phyloP scores from a whole-genome alignment of 1,284 basidiomycete species.

The Kalmanozyma brasiliensis region DNA sequence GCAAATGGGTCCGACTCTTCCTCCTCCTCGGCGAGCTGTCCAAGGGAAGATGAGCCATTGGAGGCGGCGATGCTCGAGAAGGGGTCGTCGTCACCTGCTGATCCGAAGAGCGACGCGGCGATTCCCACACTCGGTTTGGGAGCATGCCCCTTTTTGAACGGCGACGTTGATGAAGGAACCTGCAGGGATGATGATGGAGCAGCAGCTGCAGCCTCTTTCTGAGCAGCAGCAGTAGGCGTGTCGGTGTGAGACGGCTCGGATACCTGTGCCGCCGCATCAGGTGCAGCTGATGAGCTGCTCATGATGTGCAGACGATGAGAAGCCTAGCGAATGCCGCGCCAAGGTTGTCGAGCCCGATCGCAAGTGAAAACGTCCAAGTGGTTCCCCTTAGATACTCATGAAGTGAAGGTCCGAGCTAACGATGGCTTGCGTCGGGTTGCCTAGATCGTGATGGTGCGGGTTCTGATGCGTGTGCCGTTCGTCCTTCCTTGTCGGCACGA shows the following conservation, averaged over 20 bases:
- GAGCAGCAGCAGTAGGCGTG: slow-evolving; percentile 4
- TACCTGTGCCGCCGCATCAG: slow-evolving; percentile 7
- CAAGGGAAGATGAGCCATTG: slow-evolving; percentile 18
- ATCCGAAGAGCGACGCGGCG: slow-evolving; percentile 58
- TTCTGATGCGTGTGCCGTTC: too few relatives aligned
- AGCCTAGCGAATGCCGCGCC: neutral
- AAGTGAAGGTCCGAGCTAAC: too few relatives aligned
- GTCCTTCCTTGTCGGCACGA: neutral
- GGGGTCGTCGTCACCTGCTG: slow-evolving; percentile 53
- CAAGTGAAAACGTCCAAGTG: too few relatives aligned
- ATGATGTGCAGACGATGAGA: slow-evolving; percentile 13
- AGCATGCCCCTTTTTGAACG: slow-evolving; percentile 39
- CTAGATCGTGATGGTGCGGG: too few relatives aligned
- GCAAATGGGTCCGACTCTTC: slow-evolving; percentile 39
- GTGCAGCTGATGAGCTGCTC: slow-evolving; percentile 19
- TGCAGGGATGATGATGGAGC: slow-evolving; percentile 6
- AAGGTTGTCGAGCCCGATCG: neutral
- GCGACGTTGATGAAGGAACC: slow-evolving; percentile 4
- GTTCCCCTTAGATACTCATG: too few relatives aligned
- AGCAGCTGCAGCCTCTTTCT: slow-evolving; percentile 1
- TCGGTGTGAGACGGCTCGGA: neutral
- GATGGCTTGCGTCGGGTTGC: neutral
- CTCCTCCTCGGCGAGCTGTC: slow-evolving; percentile 21
- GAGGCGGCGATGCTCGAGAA: slow-evolving; percentile 48
- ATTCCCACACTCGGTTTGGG: slow-evolving; percentile 56